Evolutionary conservation across 2,329 filamentous ascomycete genomes (phyloP), one percentile per base, ranked within the genome.

Genomic region (Fusarium sp.): DNA sequence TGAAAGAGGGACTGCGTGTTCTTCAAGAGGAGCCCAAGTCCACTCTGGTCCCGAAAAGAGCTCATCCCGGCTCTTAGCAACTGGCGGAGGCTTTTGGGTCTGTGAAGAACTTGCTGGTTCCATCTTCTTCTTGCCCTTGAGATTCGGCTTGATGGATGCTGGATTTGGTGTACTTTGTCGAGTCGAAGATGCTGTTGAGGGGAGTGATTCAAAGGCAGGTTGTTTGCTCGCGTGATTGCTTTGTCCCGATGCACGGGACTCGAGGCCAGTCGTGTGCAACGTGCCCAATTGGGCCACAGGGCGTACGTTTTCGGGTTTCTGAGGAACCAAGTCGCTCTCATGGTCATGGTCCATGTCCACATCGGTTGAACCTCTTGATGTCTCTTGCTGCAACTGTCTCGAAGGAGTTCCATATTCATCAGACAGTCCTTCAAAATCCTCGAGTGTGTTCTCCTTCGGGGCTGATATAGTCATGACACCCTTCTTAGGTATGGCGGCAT

Each of bases 381-480:
- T 58, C 44, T 78, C 78, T 49, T 64, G 65, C 5, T 73, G 67
- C 13, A 77, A 33, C 53, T 78, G 77, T 4, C 73, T 70, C 8
- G 75, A 74, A 0, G 78, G 76, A 10, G 69, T 76, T 6, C 63
- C 61, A 4, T 78, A 76, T 0, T 78, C 76, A 29, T 76, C 77
- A 1, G 77, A 77, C 0, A 76, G 25, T 0, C 66, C 75, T 25
- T 76, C 76, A 54, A 79, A 78, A 1, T 77, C 78, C 11, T 68
- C 61, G 16, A 78, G 44, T 6, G 71, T 73, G 2, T 67, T 66
- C 68, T 82, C 81, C 1, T 75, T 71, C 2, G 80, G 81, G 1
- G 77, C 80, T 1, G 76, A 77, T 2, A 81, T 67, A 46, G 76
- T 79, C 73, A 81, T 78, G 4, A 75, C 75, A 0, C 76, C 74